These are phyloP conservation scores for Clavispora santaluciae DNA, from an alignment of 805 yeast genomes.

Conservation along the genomic window DNA sequence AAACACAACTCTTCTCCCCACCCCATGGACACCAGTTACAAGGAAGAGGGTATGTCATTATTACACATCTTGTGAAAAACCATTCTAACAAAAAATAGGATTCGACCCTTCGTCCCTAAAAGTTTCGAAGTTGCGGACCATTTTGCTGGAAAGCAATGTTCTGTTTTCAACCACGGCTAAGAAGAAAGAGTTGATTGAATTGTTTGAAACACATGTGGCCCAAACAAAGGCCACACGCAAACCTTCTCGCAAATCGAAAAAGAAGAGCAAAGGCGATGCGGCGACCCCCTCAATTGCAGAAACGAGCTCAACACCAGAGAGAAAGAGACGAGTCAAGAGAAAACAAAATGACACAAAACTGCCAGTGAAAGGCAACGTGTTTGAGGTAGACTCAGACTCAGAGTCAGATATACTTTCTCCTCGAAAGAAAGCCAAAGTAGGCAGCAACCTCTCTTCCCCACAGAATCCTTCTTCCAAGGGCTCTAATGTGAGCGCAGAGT, in stretches of 20 bases:
- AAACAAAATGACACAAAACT: neutral
- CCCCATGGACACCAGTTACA: neutral
- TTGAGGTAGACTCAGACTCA: conserved; percentile 14
- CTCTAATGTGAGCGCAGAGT: neutral
- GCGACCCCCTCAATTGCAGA: neutral
- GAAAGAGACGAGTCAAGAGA: conserved; percentile 8
- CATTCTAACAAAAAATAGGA: conserved; percentile 13
- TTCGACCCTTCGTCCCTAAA: conserved; percentile 49
- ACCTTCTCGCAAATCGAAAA: neutral
- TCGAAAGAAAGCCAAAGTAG: conserved; percentile 7
- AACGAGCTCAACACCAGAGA: neutral
- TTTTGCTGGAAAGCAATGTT: conserved; percentile 61
- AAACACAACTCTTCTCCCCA: neutral
- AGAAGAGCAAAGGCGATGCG: no score
- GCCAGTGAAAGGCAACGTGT: conserved; percentile 14
- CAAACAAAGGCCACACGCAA: neutral
- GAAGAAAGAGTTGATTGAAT: conserved; percentile 57
- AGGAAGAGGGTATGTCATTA: neutral
- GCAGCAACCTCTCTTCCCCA: neutral
- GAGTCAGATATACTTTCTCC: conserved; percentile 14
- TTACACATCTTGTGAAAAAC: no score
- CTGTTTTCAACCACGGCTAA: conserved; percentile 57
- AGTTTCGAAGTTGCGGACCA: conserved; percentile 64
- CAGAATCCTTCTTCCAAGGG: neutral
- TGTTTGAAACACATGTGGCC: conserved; percentile 50